Base-by-base conservation (phyloP, 768 basidiomycete species). In the Zangia roseola region DNA sequence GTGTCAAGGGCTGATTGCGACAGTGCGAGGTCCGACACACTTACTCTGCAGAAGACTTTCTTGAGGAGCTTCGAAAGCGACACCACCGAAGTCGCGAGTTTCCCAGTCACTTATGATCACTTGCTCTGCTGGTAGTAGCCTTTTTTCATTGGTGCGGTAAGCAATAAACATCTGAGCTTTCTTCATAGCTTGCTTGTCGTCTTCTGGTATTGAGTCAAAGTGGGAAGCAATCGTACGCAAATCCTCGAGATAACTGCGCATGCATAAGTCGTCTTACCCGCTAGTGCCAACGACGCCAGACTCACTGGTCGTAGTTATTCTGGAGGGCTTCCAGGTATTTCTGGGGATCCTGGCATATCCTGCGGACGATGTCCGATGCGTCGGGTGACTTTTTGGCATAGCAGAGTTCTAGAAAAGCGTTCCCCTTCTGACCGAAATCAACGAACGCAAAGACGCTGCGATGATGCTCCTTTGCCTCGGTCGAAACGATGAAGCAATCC, bases 31-130 rank as follows among this genome's bases (percentile, higher is more conserved):
- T 21, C n/a, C 8, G 13, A 10, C n/a, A 21, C n/a, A 20, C 55
- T 6, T 20, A 58, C 55, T 57, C 30, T 57, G 31, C 4, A 58
- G 43, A 3, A 5, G 5, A 16, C 39, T 46, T 19, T 58, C 50
- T 20, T 48, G 26, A 5, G 56, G 55, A 12, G 51, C 50, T 19
- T 39, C 20, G 14, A 35, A 58, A 17, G 58, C 55, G 4, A 21
- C 7, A 2, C 30, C 19, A 20, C 39, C 42, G 5, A 57, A 57
- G 12, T 53, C 45, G 10, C 40, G 36, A 14, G 24, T 31, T 28
- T 37, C 56, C 55, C 55, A 57, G 40, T 57, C 55, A 6, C 23
- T 9, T n/a, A 57, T 49, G 23, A 49, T 33, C 10, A 54, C 50
- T 40, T 45, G 38, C 20, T 54, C 43, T 17, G 56, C 56, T 7